A percentile compares a stretch with the other conserved stretches of the same genome.
phyloP scores from a whole-genome alignment of 371 early-diverging fungal genomes.

The Syncephalastrum contaminatum region DNA sequence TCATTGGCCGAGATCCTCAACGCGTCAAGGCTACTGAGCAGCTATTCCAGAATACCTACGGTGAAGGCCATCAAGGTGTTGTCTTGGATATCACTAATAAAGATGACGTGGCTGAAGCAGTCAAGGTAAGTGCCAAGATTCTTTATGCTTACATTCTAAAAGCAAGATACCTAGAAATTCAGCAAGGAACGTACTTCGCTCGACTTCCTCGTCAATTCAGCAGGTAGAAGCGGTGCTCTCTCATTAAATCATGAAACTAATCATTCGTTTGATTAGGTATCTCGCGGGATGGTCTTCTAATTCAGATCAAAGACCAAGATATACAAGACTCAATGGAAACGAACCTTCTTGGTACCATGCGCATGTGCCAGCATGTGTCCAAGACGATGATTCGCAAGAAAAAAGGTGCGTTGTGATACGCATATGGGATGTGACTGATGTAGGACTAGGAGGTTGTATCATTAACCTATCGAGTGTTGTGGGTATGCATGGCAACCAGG shows the following conservation, averaged over 20 bases:
- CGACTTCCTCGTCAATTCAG: constrained; percentile 63
- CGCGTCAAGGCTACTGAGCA: constrained; percentile 36
- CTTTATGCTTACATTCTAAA: not conserved
- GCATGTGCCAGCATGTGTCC: constrained; percentile 54
- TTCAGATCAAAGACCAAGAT: constrained; percentile 46
- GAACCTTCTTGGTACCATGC: constrained; percentile 77
- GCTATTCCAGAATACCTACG: constrained; percentile 21
- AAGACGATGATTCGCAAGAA: constrained; percentile 58
- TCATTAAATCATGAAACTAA: not conserved
- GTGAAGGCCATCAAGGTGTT: constrained; percentile 35
- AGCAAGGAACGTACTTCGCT: constrained; percentile 10
- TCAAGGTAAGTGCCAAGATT: constrained; percentile 37
- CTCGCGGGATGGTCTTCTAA: constrained; percentile 55
- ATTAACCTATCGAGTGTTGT: constrained; percentile 84
- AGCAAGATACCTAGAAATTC: too few relatives aligned
- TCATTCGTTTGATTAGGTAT: constrained; percentile 37
- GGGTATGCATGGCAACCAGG: constrained; percentile 76
- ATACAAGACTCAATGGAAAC: constrained; percentile 58
- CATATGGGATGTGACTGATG: not conserved
- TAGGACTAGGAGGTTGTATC: constrained; percentile 61
- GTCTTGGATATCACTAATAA: constrained; percentile 49
- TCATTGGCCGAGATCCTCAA: constrained; percentile 55
- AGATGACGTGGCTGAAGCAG: constrained; percentile 29
- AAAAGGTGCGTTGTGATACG: constrained; percentile 33
- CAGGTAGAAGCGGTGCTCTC: constrained; percentile 34